phyloP scores from a whole-genome alignment of 2,329 filamentous ascomycete species.

The Nemania abortiva region DNA sequence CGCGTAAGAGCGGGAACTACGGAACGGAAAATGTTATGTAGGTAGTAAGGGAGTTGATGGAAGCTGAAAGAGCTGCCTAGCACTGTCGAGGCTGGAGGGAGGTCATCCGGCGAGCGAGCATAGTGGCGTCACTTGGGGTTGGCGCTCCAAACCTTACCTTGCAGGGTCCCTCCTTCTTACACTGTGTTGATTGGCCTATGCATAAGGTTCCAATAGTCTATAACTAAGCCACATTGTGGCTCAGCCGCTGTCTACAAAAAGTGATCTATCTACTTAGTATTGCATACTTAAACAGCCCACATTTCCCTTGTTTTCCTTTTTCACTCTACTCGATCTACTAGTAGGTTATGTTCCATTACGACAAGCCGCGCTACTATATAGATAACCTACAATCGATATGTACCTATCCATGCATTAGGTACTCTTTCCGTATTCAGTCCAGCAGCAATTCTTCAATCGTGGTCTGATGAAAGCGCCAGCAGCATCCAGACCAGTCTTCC shows the following conservation, averaged over 20 bases:
- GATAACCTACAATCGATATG: no score
- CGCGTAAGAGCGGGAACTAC: constrained; percentile 14
- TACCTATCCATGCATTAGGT: no score
- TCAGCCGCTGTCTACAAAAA: neutral
- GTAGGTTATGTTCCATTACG: no score
- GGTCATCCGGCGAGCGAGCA: constrained; percentile 12
- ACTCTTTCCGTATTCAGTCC: no score
- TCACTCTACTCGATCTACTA: no score
- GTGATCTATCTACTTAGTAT: no score
- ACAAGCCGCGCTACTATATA: no score
- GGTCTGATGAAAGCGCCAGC: neutral
- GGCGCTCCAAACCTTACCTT: neutral
- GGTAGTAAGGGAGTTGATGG: constrained; percentile 7
- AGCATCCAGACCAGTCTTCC: neutral
- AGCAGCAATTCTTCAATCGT: no score
- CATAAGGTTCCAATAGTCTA: neutral
- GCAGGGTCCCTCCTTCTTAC: neutral
- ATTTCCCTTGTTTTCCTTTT: no score
- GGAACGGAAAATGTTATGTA: constrained; percentile 19
- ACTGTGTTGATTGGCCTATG: neutral
- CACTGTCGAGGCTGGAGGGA: constrained; percentile 27
- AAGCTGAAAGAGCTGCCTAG: constrained; percentile 30
- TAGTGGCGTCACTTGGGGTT: constrained; percentile 33
- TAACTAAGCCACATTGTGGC: constrained; percentile 27
- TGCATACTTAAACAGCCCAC: no score